Evolutionary conservation across 2,329 filamentous ascomycete species (phyloP).

Genomic region (Rutstroemia sydowiana): DNA sequence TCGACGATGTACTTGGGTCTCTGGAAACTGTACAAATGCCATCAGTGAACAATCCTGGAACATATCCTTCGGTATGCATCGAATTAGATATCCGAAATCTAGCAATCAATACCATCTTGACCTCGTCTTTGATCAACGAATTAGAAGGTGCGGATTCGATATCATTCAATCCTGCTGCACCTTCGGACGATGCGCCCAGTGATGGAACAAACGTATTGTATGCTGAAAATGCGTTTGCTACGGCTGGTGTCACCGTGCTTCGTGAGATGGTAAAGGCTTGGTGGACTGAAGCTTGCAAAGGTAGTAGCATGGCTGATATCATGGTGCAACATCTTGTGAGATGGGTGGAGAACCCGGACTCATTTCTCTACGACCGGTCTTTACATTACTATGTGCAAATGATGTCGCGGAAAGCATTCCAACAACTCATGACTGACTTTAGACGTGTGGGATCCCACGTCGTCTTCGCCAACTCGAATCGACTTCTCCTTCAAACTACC

Average conservation of each 20-base stretch:
- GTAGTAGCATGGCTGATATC: slow-evolving; percentile 90
- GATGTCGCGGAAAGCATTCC: slow-evolving; percentile 95
- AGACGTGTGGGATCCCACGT: slow-evolving; percentile 89
- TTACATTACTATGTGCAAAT: slow-evolving; percentile 97
- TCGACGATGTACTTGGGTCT: slow-evolving; percentile 76
- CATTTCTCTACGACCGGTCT: slow-evolving; percentile 89
- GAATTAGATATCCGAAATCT: slow-evolving; percentile 91
- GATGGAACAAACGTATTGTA: slow-evolving; percentile 65
- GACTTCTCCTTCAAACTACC: slow-evolving; percentile 86
- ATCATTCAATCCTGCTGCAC: slow-evolving; percentile 70
- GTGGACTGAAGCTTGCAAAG: slow-evolving; percentile 91
- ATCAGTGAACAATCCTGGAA: slow-evolving; percentile 84
- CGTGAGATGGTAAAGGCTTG: slow-evolving; percentile 98
- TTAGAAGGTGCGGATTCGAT: slow-evolving; percentile 84
- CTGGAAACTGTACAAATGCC: slow-evolving; percentile 89
- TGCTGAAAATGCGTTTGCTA: slow-evolving; percentile 87
- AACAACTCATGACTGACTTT: slow-evolving; percentile 96
- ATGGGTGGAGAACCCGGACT: slow-evolving; percentile 91
- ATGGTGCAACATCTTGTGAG: slow-evolving; percentile 96
- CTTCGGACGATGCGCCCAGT: slow-evolving; percentile 49
- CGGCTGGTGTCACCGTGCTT: slow-evolving; percentile 80
- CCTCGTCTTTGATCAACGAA: slow-evolving; percentile 93
- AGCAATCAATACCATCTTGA: slow-evolving; percentile 95
- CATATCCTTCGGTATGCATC: slow-evolving; percentile 93
- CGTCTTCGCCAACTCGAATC: slow-evolving; percentile 86